Evolutionary conservation across 345 rosid genomes (phyloP).

Genomic region (Physaria fendleri): DNA sequence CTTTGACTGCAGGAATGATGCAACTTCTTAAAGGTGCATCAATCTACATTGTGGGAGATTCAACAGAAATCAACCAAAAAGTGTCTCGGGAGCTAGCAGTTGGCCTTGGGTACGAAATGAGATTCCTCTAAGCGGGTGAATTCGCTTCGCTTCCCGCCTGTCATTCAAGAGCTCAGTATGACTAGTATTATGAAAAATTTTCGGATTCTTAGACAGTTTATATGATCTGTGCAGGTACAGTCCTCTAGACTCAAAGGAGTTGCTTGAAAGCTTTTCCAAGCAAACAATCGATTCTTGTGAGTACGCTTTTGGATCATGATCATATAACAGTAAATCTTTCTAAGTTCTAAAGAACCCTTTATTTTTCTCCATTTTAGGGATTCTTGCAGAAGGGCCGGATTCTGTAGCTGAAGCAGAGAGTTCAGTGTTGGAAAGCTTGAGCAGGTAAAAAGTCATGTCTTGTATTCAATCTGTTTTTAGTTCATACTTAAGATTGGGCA

Average conservation of each 20-base stretch:
- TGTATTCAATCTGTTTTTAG: neutral
- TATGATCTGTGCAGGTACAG: conserved; percentile 54
- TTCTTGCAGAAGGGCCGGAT: conserved; percentile 59
- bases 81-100: conserved; percentile 74
- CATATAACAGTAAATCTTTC: neutral
- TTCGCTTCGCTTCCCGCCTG: neutral
- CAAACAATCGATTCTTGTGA: conserved; percentile 78
- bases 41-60: conserved; percentile 64
- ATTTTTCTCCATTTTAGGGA: conserved; percentile 42
- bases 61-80: conserved; percentile 67
- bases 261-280: conserved; percentile 68
- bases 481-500: neutral
- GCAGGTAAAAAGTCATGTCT: conserved; percentile 45
- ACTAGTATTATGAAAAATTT: neutral
- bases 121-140: neutral
- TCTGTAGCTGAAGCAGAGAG: conserved; percentile 64
- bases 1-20: conserved; percentile 62
- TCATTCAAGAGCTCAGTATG: neutral
- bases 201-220: neutral
- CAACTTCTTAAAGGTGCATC: conserved; percentile 86
- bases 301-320: conserved; percentile 25
- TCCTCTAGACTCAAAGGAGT: conserved; percentile 67
- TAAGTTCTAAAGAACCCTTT: neutral
- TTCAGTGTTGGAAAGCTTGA: conserved; percentile 63
- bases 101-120: conserved; percentile 60